Percentiles rank a stretch among this genome's conserved stretches.
phyloP scores from a whole-genome alignment of 805 yeast genomes.

The Nakazawaea populi region DNA sequence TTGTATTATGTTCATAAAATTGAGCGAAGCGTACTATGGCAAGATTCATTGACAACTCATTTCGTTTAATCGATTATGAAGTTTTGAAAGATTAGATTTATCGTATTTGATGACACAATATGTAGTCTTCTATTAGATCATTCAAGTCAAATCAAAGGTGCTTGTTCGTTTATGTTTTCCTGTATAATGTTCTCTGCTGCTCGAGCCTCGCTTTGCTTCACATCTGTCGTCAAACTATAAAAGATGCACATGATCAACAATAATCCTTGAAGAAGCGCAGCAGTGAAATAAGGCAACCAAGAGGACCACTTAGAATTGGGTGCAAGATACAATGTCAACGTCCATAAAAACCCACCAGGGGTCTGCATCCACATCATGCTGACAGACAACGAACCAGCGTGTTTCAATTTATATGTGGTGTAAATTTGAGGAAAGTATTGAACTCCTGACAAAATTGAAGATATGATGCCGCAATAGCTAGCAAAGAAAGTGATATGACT shows the following conservation, averaged over 20 bases:
- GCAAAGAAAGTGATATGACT: conserved; percentile 35
- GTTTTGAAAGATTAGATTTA: no score
- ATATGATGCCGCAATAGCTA: conserved; percentile 54
- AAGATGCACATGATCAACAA: conserved; percentile 60
- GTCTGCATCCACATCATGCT: conserved; percentile 83
- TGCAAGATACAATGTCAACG: conserved; percentile 61
- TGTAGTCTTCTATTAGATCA: no score
- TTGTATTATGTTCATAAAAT: no score
- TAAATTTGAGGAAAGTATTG: conserved; percentile 78
- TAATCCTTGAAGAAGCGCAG: conserved; percentile 61
- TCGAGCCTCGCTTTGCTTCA: conserved; percentile 15
- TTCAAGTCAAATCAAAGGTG: background rate
- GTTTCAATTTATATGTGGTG: conserved; percentile 64
- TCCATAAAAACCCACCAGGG: conserved; percentile 84
- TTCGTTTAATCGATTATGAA: no score
- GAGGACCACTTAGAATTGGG: conserved; percentile 83
- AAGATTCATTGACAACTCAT: no score
- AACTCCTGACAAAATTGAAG: conserved; percentile 56
- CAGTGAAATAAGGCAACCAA: conserved; percentile 74
- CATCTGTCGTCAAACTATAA: conserved; percentile 24
- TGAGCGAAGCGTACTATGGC: no score
- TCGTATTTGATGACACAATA: no score
- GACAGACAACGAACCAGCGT: conserved; percentile 74
- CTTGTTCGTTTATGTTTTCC: conserved; percentile 12
- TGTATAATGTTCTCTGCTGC: conserved; percentile 14